Evolutionary conservation across 208 protist genomes (phyloP).

Genomic region (Acanthamoeba sp.): DNA sequence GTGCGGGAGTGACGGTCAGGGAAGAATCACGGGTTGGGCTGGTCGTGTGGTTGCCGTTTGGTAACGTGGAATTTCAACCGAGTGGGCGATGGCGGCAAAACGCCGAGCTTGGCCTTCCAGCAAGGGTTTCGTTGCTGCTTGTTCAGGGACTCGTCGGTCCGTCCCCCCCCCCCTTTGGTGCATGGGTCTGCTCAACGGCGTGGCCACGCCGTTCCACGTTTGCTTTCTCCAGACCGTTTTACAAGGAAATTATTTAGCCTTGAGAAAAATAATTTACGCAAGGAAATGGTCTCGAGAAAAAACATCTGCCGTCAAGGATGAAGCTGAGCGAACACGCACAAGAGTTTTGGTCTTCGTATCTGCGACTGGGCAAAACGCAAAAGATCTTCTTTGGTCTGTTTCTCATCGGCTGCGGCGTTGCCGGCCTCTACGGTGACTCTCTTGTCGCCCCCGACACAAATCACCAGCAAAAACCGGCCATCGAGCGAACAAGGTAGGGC

Average conservation of each 20-base stretch:
- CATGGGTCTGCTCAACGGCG: too few relatives aligned
- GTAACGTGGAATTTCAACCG: too few relatives aligned
- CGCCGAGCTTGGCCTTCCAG: too few relatives aligned
- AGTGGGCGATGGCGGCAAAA: too few relatives aligned
- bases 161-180: too few relatives aligned
- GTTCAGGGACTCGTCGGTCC: too few relatives aligned
- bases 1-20: not conserved
- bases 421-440: slow-evolving; percentile 3
- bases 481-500: not conserved
- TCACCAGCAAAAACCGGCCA: not conserved
- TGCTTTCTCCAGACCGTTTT: too few relatives aligned
- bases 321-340: not conserved
- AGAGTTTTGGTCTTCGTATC: slow-evolving; percentile 40
- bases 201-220: too few relatives aligned
- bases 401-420: not conserved
- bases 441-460: not conserved
- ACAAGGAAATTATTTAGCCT: too few relatives aligned
- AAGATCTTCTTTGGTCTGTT: slow-evolving; percentile 66
- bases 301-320: not conserved
- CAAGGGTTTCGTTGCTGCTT: too few relatives aligned
- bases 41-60: too few relatives aligned
- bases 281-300: not conserved
- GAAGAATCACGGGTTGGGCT: not conserved
- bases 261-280: too few relatives aligned
- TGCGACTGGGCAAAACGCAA: slow-evolving; percentile 17